A percentile compares a stretch with the other conserved stretches of the same genome.
These are phyloP conservation scores for Ascochyta viciae-villosae DNA, from an alignment of 2,329 filamentous ascomycete genomes.

Conservation along the genomic window DNA sequence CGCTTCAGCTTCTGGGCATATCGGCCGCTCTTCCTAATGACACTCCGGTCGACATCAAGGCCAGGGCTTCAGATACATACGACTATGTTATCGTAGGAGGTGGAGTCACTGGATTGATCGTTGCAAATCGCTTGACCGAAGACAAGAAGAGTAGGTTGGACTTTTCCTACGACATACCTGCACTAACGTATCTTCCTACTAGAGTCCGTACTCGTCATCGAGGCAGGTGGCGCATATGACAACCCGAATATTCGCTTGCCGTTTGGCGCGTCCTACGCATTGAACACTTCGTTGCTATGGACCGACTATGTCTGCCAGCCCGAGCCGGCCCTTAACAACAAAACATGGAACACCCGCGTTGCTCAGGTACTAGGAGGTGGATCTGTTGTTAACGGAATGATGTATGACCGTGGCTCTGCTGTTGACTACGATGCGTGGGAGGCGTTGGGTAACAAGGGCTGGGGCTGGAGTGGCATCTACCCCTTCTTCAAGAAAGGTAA, in stretches of 20 bases:
- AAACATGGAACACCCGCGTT: slow-evolving; percentile 25
- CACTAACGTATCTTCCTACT: slow-evolving; percentile 8
- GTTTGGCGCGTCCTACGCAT: slow-evolving; percentile 28
- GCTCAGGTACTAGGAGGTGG: slow-evolving; percentile 35
- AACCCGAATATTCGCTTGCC: slow-evolving; percentile 33
- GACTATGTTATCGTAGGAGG: slow-evolving; percentile 41
- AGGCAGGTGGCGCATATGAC: slow-evolving; percentile 33
- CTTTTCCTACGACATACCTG: background rate
- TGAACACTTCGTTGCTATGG: slow-evolving; percentile 32
- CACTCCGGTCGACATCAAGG: background rate
- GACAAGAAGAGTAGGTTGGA: slow-evolving; percentile 20
- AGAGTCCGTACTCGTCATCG: slow-evolving; percentile 40
- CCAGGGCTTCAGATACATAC: slow-evolving; percentile 22
- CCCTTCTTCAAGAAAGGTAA: slow-evolving; percentile 39
- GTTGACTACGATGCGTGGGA: slow-evolving; percentile 62
- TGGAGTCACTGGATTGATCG: slow-evolving; percentile 36
- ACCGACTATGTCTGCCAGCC: slow-evolving; percentile 26
- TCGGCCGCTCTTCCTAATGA: slow-evolving; percentile 21
- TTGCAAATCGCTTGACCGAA: slow-evolving; percentile 34
- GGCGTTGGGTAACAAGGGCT: slow-evolving; percentile 65
- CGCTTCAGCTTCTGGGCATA: slow-evolving; percentile 22
- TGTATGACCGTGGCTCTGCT: slow-evolving; percentile 45
- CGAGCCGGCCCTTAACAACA: slow-evolving; percentile 27
- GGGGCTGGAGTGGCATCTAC: slow-evolving; percentile 61
- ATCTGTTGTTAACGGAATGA: slow-evolving; percentile 46